Evolutionary conservation across 495 filamentous ascomycete species (phyloP), one percentile per base, ranked within the genome.

Genomic region (Penicillium manginii): DNA sequence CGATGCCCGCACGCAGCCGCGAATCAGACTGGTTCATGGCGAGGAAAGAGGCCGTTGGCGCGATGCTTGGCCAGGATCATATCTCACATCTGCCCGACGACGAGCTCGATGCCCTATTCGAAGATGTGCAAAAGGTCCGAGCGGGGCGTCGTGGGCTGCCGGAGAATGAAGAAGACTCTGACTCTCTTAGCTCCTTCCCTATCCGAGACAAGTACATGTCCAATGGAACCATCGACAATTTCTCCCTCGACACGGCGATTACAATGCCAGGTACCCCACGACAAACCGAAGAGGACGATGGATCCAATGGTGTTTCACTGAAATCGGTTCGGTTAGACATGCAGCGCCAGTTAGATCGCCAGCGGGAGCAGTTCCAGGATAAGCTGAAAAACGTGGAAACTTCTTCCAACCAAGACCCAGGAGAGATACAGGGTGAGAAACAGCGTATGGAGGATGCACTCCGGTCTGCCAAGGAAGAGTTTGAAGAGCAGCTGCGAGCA

Each of bases 21-120:
- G 94, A 98, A 70, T 90, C 91, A 2, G 94, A 99, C 73, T 99
- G 94, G 94, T 92, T 92, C 10, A 91, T 93, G 77, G 94, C 94
- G 52, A 84, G 96, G 61, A 81, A 91, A 71, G 94, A 99, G 79
- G 94, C 94, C 29, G 93, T 92, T 18, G 84, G 86, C 63, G 92
- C 92, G 11, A 88, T 96, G 64, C 81, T 98, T 31, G 94, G 94
- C n/a, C 83, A 89, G 3, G 93, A 96, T 65, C 92, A 96, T 60
- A 92, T 98, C 63, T 82, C 88, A 15, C 87, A 88, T 57, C 78
- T 98, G 59, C 91, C 90, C 0, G 93, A 98, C 69, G 94, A 97
- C 68, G 94, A 98, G 67, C 78, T 98, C 42, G 94, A 98, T 75
- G 83, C 87, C n/a, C 78, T 98, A 14, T 93, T 97, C 68, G 94